Base-by-base conservation (phyloP, 257 asterid species). In the Ilex asprella region DNA sequence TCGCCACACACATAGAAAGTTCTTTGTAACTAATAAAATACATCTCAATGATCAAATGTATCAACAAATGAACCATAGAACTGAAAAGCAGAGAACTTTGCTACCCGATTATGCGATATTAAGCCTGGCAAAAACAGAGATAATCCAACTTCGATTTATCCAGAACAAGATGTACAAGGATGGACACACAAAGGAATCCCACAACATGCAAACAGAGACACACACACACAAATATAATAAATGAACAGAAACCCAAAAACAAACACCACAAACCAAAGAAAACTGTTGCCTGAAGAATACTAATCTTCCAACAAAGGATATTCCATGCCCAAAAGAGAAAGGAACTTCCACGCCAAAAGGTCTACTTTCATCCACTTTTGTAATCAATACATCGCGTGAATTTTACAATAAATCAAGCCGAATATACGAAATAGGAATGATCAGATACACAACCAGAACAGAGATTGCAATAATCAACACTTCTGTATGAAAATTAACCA, bases 231-330 rank as follows among this genome's bases (percentile, higher is more conserved):
- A 39, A 63, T 14, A 60, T 12, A 68, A 39, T 67, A 31, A 56
- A 69, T 64, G 66, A 21, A 21, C 67, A 58, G 68, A 55, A 78
- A 61, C 74, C 41, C 51, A 39, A 64, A 69, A 41, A 69, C 69
- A 70, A 71, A 57, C 65, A 55, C 69, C 49, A 21, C 54, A 63
- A 74, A 64, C 66, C 60, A 69, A 67, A 75, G 84, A 62, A 73
- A 68, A 79, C 80, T 73, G 77, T 72, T 68, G 56, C 67, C 59
- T 64, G 77, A 81, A 80, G 91, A 81, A 84, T 71, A 70, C 76
- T 73, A 69, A 77, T 77, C 75, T 67, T 65, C 67, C 68, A 66
- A 67, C 60, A 69, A 13, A 67, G 84, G 79, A 84, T 82, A 78
- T 79, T 77, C 88, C 73, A 65, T 68, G 71, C 63, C 44, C 63